phyloP scores from a whole-genome alignment of 306 rosid genomes.

The Acacia confusa region DNA sequence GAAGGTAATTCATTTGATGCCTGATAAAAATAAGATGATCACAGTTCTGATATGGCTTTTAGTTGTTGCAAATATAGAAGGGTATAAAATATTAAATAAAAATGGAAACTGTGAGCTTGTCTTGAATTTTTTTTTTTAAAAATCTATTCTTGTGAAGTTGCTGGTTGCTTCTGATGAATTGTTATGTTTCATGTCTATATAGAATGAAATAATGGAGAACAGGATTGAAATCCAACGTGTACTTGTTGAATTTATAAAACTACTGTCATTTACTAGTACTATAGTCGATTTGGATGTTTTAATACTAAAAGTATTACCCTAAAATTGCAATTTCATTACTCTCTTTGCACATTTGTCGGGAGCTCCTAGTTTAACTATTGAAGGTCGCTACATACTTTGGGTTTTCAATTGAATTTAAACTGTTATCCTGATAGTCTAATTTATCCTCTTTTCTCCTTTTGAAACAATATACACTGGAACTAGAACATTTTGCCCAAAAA shows the following conservation, averaged over 20 bases:
- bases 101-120: constrained; percentile 25
- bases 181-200: not conserved
- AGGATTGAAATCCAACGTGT: not conserved
- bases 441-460: constrained; percentile 1
- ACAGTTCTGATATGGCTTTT: constrained; percentile 27
- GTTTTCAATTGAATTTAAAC: not conserved
- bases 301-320: not conserved
- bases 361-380: not conserved
- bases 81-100: constrained; percentile 9
- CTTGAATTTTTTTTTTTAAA: not conserved
- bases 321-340: not conserved
- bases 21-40: constrained; percentile 14
- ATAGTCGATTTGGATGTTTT: not conserved
- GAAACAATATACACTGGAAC: not conserved
- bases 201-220: not conserved
- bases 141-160: constrained; percentile 18
- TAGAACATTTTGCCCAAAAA: not conserved
- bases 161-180: constrained; percentile 4
- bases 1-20: constrained; percentile 60
- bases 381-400: not conserved
- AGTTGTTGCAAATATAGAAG: not conserved
- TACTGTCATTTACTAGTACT: not conserved
- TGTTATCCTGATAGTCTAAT: not conserved
- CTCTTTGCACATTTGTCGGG: not conserved
- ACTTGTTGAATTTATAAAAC: not conserved